A percentile compares a stretch with the other conserved stretches of the same genome.
These are phyloP conservation scores for Jacaranda copaia DNA, from an alignment of 257 asterid genomes.

Conservation along the genomic window DNA sequence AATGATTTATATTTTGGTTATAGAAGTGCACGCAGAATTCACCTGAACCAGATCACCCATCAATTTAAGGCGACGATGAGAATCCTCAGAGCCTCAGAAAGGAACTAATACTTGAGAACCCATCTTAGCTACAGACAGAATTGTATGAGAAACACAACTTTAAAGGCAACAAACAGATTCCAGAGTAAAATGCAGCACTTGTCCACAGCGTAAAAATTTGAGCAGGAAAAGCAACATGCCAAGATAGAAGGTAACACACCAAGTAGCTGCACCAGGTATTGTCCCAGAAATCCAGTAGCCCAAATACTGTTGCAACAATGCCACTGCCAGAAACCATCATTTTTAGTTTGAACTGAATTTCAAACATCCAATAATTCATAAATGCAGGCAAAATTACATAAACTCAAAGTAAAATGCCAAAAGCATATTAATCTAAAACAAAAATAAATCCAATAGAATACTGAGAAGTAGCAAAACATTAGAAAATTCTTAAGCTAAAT, in stretches of 20 bases:
- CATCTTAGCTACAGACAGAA: constrained; percentile 73
- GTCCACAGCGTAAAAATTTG: background rate
- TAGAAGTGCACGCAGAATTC: constrained; percentile 24
- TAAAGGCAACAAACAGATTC: background rate
- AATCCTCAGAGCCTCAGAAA: constrained; percentile 96
- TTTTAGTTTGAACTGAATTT: constrained; percentile 28
- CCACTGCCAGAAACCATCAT: constrained; percentile 72
- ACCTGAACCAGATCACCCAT: constrained; percentile 99
- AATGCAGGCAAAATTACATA: background rate
- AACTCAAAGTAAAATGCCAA: background rate
- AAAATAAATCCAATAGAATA: background rate
- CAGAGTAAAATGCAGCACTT: constrained; percentile 17
- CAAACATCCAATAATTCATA: constrained; percentile 18
- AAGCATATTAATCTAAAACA: background rate
- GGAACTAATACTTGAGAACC: constrained; percentile 97
- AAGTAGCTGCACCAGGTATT: constrained; percentile 90
- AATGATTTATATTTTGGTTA: background rate
- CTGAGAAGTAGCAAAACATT: background rate
- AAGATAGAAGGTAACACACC: constrained; percentile 54
- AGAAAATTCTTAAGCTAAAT: background rate
- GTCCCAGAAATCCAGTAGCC: constrained; percentile 97
- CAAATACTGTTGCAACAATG: constrained; percentile 91
- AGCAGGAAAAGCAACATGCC: constrained; percentile 16
- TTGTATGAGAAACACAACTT: constrained; percentile 28
- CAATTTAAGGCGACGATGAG: constrained; percentile 93